Evolutionary conservation across 768 basidiomycete species (phyloP).

Genomic region (Tephrocybe sp.): DNA sequence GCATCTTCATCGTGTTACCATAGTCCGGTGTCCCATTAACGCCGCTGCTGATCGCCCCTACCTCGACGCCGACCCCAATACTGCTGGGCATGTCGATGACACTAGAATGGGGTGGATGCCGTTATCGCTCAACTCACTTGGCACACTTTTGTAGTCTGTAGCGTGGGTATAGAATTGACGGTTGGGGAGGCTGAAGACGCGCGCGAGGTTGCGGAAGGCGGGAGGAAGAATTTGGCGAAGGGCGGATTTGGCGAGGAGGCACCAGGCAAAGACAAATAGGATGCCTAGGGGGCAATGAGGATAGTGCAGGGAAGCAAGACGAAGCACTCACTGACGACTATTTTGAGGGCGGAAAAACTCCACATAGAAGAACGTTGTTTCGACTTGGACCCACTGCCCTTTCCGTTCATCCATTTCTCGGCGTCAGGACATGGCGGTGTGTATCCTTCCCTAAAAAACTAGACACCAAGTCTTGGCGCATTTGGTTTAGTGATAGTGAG

Average conservation of each 20-base stretch:
- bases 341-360: constrained; percentile 45
- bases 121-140: constrained; percentile 49
- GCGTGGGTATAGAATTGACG: constrained; percentile 90
- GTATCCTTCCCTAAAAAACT: no score
- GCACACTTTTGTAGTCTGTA: constrained; percentile 79
- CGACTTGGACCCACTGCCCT: constrained; percentile 34
- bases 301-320: background rate
- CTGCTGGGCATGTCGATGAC: constrained; percentile 75
- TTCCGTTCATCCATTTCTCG: constrained; percentile 50
- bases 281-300: constrained; percentile 51
- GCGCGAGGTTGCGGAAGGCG: constrained; percentile 73
- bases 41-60: constrained; percentile 43
- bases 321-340: constrained; percentile 37
- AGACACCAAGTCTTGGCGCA: no score
- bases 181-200: constrained; percentile 70
- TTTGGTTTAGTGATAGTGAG: no score
- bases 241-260: constrained; percentile 78
- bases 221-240: constrained; percentile 80
- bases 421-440: no score
- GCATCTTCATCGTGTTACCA: constrained; percentile 64
- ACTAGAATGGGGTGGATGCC: constrained; percentile 72
- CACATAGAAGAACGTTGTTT: constrained; percentile 42
- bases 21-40: constrained; percentile 18
- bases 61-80: constrained; percentile 42
- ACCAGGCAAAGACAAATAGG: constrained; percentile 83